Evolutionary conservation across 2,329 filamentous ascomycete genomes (phyloP).

Genomic region (Colletotrichum sp.): DNA sequence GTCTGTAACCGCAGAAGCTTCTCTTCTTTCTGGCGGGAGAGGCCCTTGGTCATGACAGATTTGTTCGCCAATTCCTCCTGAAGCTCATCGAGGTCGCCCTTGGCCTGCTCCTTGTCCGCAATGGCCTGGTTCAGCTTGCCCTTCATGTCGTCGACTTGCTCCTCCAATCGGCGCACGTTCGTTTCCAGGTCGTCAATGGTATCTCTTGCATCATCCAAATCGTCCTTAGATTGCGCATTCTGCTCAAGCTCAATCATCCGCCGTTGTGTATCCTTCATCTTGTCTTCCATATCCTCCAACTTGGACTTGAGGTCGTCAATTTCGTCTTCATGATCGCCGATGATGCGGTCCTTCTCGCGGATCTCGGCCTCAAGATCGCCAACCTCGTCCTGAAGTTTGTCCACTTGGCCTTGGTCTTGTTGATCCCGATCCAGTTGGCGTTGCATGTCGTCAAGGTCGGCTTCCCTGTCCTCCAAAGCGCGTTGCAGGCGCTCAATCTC

Average conservation of each 20-base stretch:
- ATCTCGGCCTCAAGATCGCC: slow-evolving; percentile 78
- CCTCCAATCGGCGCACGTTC: slow-evolving; percentile 56
- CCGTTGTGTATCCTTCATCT: slow-evolving; percentile 60
- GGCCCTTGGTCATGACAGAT: slow-evolving; percentile 75
- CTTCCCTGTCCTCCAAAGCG: slow-evolving; percentile 62
- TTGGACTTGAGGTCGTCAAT: slow-evolving; percentile 69
- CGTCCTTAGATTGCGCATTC: slow-evolving; percentile 55
- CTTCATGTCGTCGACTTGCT: slow-evolving; percentile 59
- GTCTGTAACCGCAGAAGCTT: slow-evolving; percentile 70
- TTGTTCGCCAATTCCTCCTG: slow-evolving; percentile 82
- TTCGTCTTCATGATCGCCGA: slow-evolving; percentile 78
- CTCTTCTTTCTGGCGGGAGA: slow-evolving; percentile 77
- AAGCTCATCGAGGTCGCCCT: slow-evolving; percentile 66
- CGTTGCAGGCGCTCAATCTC: slow-evolving; percentile 65
- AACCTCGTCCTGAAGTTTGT: slow-evolving; percentile 75
- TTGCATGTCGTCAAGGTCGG: slow-evolving; percentile 65
- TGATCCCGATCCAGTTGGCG: slow-evolving; percentile 63
- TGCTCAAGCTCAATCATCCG: slow-evolving; percentile 61
- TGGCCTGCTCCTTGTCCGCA: slow-evolving; percentile 60
- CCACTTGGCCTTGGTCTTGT: slow-evolving; percentile 62
- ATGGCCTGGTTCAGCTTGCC: slow-evolving; percentile 59
- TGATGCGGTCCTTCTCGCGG: slow-evolving; percentile 74
- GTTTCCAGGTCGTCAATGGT: slow-evolving; percentile 65
- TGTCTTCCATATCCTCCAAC: slow-evolving; percentile 58
- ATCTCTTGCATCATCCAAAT: slow-evolving; percentile 61